Evolutionary conservation across 2,329 filamentous ascomycete species (phyloP).

Genomic region (Huntiella savannae): DNA sequence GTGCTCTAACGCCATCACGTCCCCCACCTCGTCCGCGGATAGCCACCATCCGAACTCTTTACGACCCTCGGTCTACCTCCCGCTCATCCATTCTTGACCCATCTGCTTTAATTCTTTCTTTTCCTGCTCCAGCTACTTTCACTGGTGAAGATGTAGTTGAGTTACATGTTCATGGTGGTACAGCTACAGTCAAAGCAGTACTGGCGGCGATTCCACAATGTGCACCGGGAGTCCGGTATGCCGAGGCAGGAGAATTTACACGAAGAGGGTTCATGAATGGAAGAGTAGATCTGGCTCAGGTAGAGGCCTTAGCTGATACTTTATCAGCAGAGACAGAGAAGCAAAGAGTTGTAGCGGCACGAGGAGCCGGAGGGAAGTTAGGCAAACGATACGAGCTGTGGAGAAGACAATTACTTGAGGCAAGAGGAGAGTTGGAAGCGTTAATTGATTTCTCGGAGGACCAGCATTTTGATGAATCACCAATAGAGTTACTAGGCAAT

Average conservation of each 20-base stretch:
- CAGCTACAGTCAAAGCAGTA: conserved; percentile 74
- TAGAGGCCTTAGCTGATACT: conserved; percentile 44
- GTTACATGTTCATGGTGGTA: conserved; percentile 82
- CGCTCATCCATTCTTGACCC: conserved; percentile 48
- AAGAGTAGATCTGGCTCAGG: conserved; percentile 71
- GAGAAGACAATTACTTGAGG: conserved; percentile 57
- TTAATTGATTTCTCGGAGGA: conserved; percentile 95
- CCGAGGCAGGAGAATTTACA: conserved; percentile 91
- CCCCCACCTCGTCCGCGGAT: conserved; percentile 28
- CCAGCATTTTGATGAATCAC: conserved; percentile 87
- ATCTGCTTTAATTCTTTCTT: conserved; percentile 62
- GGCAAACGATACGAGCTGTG: conserved; percentile 65
- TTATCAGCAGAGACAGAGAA: conserved; percentile 68
- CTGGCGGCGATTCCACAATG: conserved; percentile 53
- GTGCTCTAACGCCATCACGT: conserved; percentile 29
- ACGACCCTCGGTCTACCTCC: conserved; percentile 25
- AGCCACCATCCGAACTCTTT: conserved; percentile 58
- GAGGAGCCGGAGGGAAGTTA: conserved; percentile 51
- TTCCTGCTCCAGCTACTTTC: conserved; percentile 61
- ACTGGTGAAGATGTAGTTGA: conserved; percentile 90
- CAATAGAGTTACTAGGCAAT: conserved; percentile 47
- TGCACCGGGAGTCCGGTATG: conserved; percentile 39
- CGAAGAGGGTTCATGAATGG: conserved; percentile 76
- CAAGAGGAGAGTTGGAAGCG: conserved; percentile 80
- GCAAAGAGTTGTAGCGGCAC: conserved; percentile 70